Evolutionary conservation across 2,329 filamentous ascomycete species (phyloP).

Genomic region (Rutstroemia sydowiana): DNA sequence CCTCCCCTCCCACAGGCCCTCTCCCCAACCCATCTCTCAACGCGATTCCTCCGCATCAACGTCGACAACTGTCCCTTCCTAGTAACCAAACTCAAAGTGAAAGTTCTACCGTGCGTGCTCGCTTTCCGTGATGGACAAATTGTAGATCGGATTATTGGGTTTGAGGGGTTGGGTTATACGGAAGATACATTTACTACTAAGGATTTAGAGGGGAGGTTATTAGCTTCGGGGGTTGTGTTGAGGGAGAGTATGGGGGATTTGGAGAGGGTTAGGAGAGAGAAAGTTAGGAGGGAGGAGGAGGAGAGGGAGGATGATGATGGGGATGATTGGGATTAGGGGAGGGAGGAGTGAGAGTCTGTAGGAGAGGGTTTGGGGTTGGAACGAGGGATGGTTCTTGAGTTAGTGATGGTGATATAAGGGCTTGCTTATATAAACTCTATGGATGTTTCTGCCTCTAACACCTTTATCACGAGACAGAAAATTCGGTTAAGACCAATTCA

Average conservation of each 20-base stretch:
- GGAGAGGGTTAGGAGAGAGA: background rate
- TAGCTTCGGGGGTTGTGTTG: conserved; percentile 43
- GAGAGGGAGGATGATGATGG: conserved; percentile 34
- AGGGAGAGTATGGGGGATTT: conserved; percentile 44
- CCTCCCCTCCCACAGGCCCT: too few species aligned
- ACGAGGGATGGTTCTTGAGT: too few species aligned
- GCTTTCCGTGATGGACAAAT: conserved; percentile 48
- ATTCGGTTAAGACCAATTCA: background rate
- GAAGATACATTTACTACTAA: conserved; percentile 45
- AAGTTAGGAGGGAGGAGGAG: too few species aligned
- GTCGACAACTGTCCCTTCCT: conserved; percentile 54
- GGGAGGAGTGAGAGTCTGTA: too few species aligned
- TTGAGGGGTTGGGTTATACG: conserved; percentile 48
- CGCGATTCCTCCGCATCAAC: conserved; percentile 49
- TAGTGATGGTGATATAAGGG: too few species aligned
- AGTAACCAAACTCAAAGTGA: conserved; percentile 48
- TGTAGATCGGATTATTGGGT: conserved; percentile 50
- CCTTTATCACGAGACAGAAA: background rate
- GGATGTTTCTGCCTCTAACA: background rate
- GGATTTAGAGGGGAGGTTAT: conserved; percentile 45
- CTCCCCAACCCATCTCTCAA: too few species aligned
- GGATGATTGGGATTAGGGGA: conserved; percentile 39
- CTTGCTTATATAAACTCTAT: too few species aligned
- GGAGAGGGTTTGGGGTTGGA: too few species aligned
- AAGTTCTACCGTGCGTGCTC: conserved; percentile 52